A percentile compares a stretch with the other conserved stretches of the same genome.
Evolutionary conservation across 495 filamentous ascomycete genomes (phyloP).

Genomic region (Pseudoneurospora amorphoporcata): DNA sequence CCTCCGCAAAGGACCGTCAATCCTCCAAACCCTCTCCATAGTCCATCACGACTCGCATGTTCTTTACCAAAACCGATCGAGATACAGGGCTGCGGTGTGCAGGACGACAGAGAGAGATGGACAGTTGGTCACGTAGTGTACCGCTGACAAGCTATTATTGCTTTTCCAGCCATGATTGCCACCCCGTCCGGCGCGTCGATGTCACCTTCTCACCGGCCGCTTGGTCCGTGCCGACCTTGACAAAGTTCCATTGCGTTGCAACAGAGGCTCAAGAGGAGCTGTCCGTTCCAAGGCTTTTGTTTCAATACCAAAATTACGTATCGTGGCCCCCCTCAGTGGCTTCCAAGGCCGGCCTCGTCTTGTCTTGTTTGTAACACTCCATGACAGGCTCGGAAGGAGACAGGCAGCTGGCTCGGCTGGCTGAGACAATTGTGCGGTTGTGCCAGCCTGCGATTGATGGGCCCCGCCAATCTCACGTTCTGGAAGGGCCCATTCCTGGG

Average conservation of each 20-base stretch:
- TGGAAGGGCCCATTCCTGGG: conserved; percentile 13
- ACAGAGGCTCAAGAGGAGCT: background rate
- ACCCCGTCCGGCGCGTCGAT: background rate
- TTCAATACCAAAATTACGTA: background rate
- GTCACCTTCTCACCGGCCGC: background rate
- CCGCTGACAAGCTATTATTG: background rate
- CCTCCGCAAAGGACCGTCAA: background rate
- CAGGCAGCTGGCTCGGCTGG: background rate
- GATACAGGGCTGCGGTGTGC: background rate
- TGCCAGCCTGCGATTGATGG: background rate
- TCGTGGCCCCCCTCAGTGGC: background rate
- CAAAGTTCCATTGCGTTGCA: background rate
- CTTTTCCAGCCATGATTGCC: background rate
- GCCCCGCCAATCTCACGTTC: conserved; percentile 9
- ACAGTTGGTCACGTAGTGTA: background rate
- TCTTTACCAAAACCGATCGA: background rate
- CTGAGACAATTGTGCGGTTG: background rate
- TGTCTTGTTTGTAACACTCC: background rate
- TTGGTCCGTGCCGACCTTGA: background rate
- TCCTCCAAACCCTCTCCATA: background rate
- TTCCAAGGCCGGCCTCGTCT: background rate
- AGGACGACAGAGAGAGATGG: background rate
- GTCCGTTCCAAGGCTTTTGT: background rate
- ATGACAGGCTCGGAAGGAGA: background rate
- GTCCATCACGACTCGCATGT: background rate